These are phyloP conservation scores for Phylloporus sp. DNA, from an alignment of 768 basidiomycete genomes.

Conservation along the genomic window DNA sequence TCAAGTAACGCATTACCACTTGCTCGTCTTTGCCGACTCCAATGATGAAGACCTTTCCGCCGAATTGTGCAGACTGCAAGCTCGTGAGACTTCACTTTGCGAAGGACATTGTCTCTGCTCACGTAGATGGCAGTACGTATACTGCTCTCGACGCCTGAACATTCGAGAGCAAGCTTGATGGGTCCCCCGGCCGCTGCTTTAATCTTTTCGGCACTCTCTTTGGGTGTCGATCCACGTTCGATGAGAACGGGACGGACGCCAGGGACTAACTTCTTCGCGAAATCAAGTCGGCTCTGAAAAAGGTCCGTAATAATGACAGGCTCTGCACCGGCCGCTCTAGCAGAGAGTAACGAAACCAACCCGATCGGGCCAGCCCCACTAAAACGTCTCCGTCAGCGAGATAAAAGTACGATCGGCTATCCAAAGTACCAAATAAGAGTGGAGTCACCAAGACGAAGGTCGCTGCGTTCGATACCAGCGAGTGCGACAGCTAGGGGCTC, in stretches of 20 bases:
- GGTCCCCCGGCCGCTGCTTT: constrained; percentile 46
- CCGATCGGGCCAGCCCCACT: constrained; percentile 70
- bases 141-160: constrained; percentile 60
- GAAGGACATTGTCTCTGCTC: constrained; percentile 17
- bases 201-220: constrained; percentile 49
- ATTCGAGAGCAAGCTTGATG: constrained; percentile 54
- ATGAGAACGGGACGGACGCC: constrained; percentile 55
- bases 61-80: constrained; percentile 55
- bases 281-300: constrained; percentile 59
- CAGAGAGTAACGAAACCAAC: constrained; percentile 54
- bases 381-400: constrained; percentile 14
- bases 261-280: constrained; percentile 58
- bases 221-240: constrained; percentile 39
- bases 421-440: constrained; percentile 49
- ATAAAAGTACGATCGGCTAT: background rate
- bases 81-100: background rate
- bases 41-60: constrained; percentile 65
- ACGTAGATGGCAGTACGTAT: constrained; percentile 56
- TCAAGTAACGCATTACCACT: constrained; percentile 33
- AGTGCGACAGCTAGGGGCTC: constrained; percentile 65
- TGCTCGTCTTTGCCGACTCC: constrained; percentile 65
- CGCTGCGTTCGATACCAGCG: constrained; percentile 62
- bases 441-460: constrained; percentile 60
- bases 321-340: constrained; percentile 64
- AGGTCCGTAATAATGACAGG: constrained; percentile 67